Conservation (phyloP, 2,329 filamentous ascomycete species). For the Pseudomassariella vexata region DNA sequence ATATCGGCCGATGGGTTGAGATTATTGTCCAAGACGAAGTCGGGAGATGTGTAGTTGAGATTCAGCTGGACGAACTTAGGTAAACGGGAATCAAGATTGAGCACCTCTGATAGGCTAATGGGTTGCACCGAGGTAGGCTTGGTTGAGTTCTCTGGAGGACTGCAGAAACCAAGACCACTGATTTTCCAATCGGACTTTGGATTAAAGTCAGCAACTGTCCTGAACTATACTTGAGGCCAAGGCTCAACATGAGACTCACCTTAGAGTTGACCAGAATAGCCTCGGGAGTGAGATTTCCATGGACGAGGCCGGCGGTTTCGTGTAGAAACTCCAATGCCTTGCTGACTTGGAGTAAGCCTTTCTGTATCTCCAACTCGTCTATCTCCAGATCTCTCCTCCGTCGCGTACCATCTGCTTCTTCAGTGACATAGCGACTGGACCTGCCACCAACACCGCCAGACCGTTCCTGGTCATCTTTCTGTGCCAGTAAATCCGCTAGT, state of each 20-base stretch:
- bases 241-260: constrained; percentile 41
- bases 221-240: too few relatives aligned
- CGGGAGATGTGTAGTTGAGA: constrained; percentile 88
- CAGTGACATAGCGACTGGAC: constrained; percentile 73
- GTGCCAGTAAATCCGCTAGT: constrained; percentile 72
- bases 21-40: constrained; percentile 89
- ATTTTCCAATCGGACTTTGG: constrained; percentile 92
- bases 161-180: constrained; percentile 85
- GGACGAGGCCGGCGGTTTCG: constrained; percentile 88
- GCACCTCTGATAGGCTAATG: constrained; percentile 74
- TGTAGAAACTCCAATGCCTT: constrained; percentile 94
- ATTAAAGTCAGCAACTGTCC: not conserved
- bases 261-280: constrained; percentile 93
- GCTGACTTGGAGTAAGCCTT: constrained; percentile 85
- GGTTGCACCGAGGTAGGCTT: constrained; percentile 71
- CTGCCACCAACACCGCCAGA: constrained; percentile 62
- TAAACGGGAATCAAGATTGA: constrained; percentile 80
- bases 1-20: constrained; percentile 81
- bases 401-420: constrained; percentile 68
- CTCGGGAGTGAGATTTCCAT: constrained; percentile 91
- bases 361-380: constrained; percentile 96
- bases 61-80: constrained; percentile 81
- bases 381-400: constrained; percentile 81
- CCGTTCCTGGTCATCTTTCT: constrained; percentile 84
- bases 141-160: constrained; percentile 69